Base-by-base conservation (phyloP, 768 basidiomycete species). In the Leccinellum albellum region DNA sequence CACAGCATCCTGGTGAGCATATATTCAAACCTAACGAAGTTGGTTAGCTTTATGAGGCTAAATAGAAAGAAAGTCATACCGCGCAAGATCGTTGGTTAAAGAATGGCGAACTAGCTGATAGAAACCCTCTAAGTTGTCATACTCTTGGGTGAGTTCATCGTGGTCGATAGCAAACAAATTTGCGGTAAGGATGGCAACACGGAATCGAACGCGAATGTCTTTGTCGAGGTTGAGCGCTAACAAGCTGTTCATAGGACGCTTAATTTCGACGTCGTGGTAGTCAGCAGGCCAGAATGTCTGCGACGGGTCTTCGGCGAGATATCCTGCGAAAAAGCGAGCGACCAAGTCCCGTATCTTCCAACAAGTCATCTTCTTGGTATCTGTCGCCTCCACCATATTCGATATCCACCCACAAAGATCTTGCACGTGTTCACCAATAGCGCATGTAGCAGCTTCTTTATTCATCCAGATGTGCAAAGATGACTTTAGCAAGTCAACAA, bases 201-300 rank as follows among this genome's bases (percentile, higher is more conserved):
- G 85, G 66, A 94, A 89, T 15, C 96, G 85, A 47, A 97, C 88
- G 31, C 94, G 83, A 20, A 89, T 84, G 66, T 98, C 95, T 40
- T 76, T 71, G 70, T 98, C 90, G n/a, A 72, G 65, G 21, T 78
- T 79, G 63, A 91, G 62, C 26, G 68, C 67, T 12, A 82, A 81
- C 32, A 91, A 76, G 31, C 84, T 66, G 62, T 61, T 58, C 53
- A 78, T 65, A 13, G 87, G 82, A 58, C 76, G 62, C 15, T 61
- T 57, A n/a, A 70, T 58, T 13, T 63, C 61, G 13, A 67, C 58
- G 0, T 74, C 73, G 21, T 71, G 60, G 42, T 66, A 62, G 14
- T 58, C 59, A 26, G 51, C 40, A 37, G 66, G 62, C 88, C 88
- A 87, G 35, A 78, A 68, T 20, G 62, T 56, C 57, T 86, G 78